Evolutionary conservation across 495 filamentous ascomycete species (phyloP).

Genomic region (Lineolata rhizophorae): DNA sequence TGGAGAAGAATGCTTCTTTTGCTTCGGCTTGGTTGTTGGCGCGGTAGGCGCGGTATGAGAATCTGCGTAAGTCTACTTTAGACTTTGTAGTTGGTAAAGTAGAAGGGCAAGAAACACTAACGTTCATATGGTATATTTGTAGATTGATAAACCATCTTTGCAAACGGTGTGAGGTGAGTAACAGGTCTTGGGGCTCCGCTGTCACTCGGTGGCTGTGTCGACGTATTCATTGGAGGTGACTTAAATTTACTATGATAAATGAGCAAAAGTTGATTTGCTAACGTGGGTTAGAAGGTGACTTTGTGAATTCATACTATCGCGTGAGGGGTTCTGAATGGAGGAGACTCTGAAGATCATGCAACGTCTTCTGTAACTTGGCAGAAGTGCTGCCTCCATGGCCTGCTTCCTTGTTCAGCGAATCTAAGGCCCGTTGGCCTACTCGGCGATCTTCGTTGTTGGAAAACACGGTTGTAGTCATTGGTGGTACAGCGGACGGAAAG

Average conservation of each 20-base stretch:
- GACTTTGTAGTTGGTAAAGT: too few species aligned
- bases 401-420: slow-evolving; percentile 14
- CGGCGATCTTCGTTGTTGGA: slow-evolving; percentile 15
- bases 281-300: too few species aligned
- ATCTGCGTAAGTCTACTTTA: too few species aligned
- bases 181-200: too few species aligned
- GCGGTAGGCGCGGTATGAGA: too few species aligned
- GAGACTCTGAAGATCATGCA: slow-evolving; percentile 47
- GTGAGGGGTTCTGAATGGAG: slow-evolving; percentile 44
- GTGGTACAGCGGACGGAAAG: slow-evolving; percentile 34
- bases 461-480: slow-evolving; percentile 17
- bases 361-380: slow-evolving; percentile 15
- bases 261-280: too few species aligned
- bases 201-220: slow-evolving; percentile 5
- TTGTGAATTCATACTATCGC: too few species aligned
- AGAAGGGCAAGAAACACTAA: too few species aligned
- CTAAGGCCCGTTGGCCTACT: slow-evolving; percentile 6
- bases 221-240: too few species aligned
- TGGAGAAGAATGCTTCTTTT: too few species aligned
- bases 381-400: slow-evolving; percentile 8
- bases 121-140: slow-evolving; percentile 32
- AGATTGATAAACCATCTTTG: slow-evolving; percentile 32
- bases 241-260: too few species aligned
- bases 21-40: too few species aligned
- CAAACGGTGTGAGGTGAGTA: slow-evolving; percentile 29